Conservation (phyloP, 2,329 filamentous ascomycete genomes). For the Mycosphaerella arachidis region DNA sequence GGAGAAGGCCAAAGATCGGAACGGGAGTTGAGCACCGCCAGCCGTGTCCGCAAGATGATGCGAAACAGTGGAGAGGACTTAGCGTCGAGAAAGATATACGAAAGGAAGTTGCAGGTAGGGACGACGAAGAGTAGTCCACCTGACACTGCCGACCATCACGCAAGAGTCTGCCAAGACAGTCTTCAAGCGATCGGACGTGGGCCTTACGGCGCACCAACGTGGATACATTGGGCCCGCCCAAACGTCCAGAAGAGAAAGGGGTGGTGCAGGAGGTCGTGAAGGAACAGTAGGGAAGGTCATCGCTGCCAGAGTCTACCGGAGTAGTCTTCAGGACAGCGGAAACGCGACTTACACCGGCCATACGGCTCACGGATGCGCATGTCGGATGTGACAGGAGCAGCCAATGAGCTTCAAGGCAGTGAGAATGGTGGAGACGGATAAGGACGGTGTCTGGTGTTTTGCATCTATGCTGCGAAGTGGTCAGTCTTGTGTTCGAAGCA, state of each 20-base stretch:
- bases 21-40: neutral
- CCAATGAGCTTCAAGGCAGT: neutral
- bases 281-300: neutral
- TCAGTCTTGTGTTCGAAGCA: neutral
- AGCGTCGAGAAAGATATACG: neutral
- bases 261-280: neutral
- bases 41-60: neutral
- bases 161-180: neutral
- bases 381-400: neutral
- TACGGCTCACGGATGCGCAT: conserved; percentile 1
- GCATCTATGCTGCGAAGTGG: neutral
- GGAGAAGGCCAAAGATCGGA: neutral
- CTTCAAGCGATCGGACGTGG: neutral
- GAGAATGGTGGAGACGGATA: neutral
- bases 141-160: neutral
- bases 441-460: neutral
- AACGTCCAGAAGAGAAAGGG: neutral
- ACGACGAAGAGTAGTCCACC: neutral
- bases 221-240: neutral
- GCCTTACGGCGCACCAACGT: neutral
- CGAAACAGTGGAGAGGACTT: neutral
- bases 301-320: neutral
- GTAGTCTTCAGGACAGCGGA: neutral
- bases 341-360: conserved; percentile 4
- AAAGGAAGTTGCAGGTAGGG: neutral